These are phyloP conservation scores for Oryza australiensis DNA, from an alignment of 176 grass and related monocot genomes.

Conservation along the genomic window DNA sequence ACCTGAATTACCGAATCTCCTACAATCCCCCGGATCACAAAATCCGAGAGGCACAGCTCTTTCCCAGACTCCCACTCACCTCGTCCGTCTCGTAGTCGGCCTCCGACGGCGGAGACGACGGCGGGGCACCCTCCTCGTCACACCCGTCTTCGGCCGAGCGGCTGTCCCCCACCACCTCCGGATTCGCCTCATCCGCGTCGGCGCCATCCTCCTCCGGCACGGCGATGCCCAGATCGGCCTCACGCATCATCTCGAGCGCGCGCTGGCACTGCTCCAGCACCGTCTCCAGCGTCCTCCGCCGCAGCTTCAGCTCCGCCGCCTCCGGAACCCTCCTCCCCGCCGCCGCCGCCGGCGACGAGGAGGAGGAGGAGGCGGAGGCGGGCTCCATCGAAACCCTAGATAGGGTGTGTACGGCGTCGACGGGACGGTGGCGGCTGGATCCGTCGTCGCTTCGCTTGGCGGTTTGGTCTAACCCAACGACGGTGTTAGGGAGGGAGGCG, in stretches of 20 bases:
- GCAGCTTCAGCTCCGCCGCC: slow-evolving; percentile 47
- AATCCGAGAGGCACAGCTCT: neutral
- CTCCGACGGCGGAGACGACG: slow-evolving; percentile 34
- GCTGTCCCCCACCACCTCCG: neutral
- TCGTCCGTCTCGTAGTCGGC: slow-evolving; percentile 71
- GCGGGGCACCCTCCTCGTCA: slow-evolving; percentile 29
- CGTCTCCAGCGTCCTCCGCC: slow-evolving; percentile 64
- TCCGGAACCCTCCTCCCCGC: slow-evolving; percentile 11
- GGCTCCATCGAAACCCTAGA: slow-evolving; percentile 50
- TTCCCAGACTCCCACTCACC: slow-evolving; percentile 42
- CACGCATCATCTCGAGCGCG: slow-evolving; percentile 55
- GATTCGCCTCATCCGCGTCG: neutral
- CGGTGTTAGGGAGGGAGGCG: slow-evolving; percentile 37
- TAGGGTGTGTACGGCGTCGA: neutral
- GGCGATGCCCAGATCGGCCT: slow-evolving; percentile 29
- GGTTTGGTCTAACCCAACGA: neutral
- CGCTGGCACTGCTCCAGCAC: slow-evolving; percentile 82
- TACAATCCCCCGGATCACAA: neutral
- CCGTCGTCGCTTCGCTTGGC: slow-evolving; percentile 19
- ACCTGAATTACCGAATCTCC: neutral
- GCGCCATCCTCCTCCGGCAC: neutral
- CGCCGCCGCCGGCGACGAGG: neutral
- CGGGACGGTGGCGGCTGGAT: neutral
- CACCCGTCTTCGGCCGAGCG: too few species aligned
- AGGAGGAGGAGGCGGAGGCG: neutral